Percentiles rank a stretch among this genome's conserved stretches.
These are phyloP conservation scores for Lentinula edodes DNA, from an alignment of 768 basidiomycete species.

Conservation along the genomic window DNA sequence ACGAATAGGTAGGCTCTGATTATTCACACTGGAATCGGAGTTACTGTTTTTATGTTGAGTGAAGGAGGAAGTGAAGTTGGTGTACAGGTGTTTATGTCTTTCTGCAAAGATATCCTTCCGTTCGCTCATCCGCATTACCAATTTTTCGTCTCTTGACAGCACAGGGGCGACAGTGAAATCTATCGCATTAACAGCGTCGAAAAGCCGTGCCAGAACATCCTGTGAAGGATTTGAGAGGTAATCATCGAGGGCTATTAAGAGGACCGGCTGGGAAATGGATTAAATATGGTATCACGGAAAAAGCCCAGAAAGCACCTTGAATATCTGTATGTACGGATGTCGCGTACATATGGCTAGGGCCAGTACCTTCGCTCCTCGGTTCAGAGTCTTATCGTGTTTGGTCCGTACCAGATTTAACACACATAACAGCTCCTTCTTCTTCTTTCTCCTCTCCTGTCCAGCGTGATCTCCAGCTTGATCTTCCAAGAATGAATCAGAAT, in stretches of 20 bases:
- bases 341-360: slow-evolving; percentile 77
- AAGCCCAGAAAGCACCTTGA: slow-evolving; percentile 43
- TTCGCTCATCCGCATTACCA: slow-evolving; percentile 86
- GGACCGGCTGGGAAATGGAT: slow-evolving; percentile 62
- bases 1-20: background rate
- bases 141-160: slow-evolving; percentile 76
- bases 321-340: slow-evolving; percentile 78
- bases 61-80: background rate
- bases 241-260: slow-evolving; percentile 91
- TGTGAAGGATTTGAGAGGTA: slow-evolving; percentile 89
- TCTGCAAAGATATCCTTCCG: slow-evolving; percentile 90
- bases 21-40: slow-evolving; percentile 25
- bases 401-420: slow-evolving; percentile 77
- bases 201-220: slow-evolving; percentile 84
- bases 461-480: slow-evolving; percentile 14
- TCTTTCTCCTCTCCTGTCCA: slow-evolving; percentile 20
- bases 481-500: slow-evolving; percentile 13
- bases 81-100: slow-evolving; percentile 48
- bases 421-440: slow-evolving; percentile 48
- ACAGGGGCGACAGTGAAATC: slow-evolving; percentile 74
- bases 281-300: background rate
- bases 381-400: slow-evolving; percentile 65
- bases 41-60: slow-evolving; percentile 42
- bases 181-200: slow-evolving; percentile 92
- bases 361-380: slow-evolving; percentile 74